Conservation (phyloP, 2,329 filamentous ascomycete species). For the Didymella lethalis region DNA sequence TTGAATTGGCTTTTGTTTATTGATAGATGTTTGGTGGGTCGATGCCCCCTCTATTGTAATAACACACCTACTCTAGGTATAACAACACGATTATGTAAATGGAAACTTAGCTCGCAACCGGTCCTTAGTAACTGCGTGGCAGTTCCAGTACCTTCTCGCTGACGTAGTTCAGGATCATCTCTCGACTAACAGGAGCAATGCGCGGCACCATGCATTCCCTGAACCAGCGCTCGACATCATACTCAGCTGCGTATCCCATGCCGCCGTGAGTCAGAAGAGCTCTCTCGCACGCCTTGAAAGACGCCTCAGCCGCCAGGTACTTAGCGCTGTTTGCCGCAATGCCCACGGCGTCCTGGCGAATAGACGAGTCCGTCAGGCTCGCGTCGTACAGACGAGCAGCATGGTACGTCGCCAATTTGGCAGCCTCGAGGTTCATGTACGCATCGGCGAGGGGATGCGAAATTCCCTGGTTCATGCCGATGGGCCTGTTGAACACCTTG, state of each 20-base stretch:
- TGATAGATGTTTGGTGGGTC: background rate
- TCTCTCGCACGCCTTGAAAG: slow-evolving; percentile 66
- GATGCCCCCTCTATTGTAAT: too few species aligned
- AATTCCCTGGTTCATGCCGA: slow-evolving; percentile 68
- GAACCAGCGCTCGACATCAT: slow-evolving; percentile 68
- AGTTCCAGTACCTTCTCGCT: slow-evolving; percentile 72
- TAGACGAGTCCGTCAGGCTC: slow-evolving; percentile 39
- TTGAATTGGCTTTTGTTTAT: background rate
- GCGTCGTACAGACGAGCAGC: slow-evolving; percentile 66
- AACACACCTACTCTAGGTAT: too few species aligned
- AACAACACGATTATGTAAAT: too few species aligned
- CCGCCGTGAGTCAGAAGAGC: slow-evolving; percentile 66
- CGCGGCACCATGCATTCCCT: slow-evolving; percentile 66
- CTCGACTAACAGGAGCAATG: slow-evolving; percentile 67
- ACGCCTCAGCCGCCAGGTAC: slow-evolving; percentile 67
- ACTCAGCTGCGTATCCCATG: slow-evolving; percentile 70
- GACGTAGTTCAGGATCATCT: slow-evolving; percentile 81
- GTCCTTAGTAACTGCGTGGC: slow-evolving; percentile 70
- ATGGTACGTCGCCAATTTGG: slow-evolving; percentile 68
- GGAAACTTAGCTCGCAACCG: background rate
- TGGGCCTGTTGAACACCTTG: slow-evolving; percentile 64
- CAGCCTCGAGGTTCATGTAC: slow-evolving; percentile 68
- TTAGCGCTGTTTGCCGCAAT: slow-evolving; percentile 66
- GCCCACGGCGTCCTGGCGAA: slow-evolving; percentile 54
- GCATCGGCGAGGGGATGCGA: slow-evolving; percentile 66